phyloP scores from a whole-genome alignment of 805 yeast species.

The Blastobotrys robertii region DNA sequence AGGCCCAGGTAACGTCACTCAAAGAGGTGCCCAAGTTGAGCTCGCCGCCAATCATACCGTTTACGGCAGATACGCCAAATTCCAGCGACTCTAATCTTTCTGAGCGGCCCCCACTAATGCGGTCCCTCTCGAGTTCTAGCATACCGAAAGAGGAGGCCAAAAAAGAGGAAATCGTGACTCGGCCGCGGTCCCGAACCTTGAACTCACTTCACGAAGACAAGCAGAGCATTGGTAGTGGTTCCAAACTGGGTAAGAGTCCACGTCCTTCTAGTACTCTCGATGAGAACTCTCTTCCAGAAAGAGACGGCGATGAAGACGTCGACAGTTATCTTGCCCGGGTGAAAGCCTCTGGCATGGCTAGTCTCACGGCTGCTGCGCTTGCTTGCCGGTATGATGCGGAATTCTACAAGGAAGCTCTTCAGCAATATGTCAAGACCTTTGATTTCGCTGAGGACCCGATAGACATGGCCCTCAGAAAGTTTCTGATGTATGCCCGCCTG shows the following conservation, averaged over 20 bases:
- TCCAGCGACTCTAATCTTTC: background rate
- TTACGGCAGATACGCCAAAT: background rate
- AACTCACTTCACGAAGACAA: slow-evolving; percentile 10
- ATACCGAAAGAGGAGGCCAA: slow-evolving; percentile 6
- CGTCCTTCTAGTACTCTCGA: slow-evolving; percentile 7
- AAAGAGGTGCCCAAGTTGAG: background rate
- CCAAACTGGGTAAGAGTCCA: background rate
- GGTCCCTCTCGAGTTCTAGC: slow-evolving; percentile 10
- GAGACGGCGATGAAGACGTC: slow-evolving; percentile 25
- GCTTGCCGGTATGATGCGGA: slow-evolving; percentile 22
- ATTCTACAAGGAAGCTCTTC: slow-evolving; percentile 23
- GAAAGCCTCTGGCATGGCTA: slow-evolving; percentile 10
- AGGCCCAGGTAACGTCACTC: background rate
- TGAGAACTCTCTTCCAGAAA: slow-evolving; percentile 10
- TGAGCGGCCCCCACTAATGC: slow-evolving; percentile 8
- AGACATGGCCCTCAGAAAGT: slow-evolving; percentile 54
- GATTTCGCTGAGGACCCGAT: slow-evolving; percentile 47
- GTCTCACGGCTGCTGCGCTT: slow-evolving; percentile 23
- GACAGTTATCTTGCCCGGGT: slow-evolving; percentile 27
- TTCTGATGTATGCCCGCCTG: slow-evolving; percentile 46
- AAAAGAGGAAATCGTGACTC: background rate
- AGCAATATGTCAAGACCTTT: slow-evolving; percentile 31
- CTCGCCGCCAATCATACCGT: background rate
- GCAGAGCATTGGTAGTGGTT: too few species aligned
- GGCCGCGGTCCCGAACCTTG: slow-evolving; percentile 16